Evolutionary conservation across 192 early-diverging fungal species (phyloP).

Genomic region (Spizellomyces punctatus): DNA sequence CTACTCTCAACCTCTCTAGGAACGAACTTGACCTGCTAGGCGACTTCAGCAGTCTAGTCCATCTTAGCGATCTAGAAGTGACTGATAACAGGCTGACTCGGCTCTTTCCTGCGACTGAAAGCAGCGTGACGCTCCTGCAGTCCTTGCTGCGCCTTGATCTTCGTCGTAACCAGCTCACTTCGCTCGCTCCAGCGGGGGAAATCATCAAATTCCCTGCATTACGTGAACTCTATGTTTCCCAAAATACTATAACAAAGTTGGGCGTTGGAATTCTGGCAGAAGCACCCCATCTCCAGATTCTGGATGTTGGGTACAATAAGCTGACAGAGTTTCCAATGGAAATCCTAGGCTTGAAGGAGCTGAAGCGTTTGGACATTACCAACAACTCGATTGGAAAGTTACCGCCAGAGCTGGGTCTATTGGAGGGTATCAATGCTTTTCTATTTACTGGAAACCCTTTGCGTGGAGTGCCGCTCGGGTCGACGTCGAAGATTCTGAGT

Average conservation of each 20-base stretch:
- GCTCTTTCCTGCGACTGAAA: no score
- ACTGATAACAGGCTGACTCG: no score
- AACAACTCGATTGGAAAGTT: slow-evolving; percentile 42
- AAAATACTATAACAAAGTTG: slow-evolving; percentile 23
- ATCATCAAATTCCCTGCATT: slow-evolving; percentile 14
- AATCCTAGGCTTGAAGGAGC: slow-evolving; percentile 35
- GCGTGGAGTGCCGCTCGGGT: slow-evolving; percentile 29
- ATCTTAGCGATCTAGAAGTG: no score
- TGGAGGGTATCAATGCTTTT: slow-evolving; percentile 17
- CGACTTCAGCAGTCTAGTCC: no score
- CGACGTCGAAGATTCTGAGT: slow-evolving; percentile 35
- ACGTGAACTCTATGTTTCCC: slow-evolving; percentile 21
- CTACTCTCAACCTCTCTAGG: background rate
- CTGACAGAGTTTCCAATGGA: slow-evolving; percentile 32
- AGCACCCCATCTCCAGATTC: slow-evolving; percentile 30
- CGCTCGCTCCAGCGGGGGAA: background rate
- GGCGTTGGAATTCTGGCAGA: slow-evolving; percentile 17
- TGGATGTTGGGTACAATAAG: slow-evolving; percentile 50
- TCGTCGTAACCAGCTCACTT: slow-evolving; percentile 15
- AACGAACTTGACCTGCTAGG: no score
- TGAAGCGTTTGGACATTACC: slow-evolving; percentile 47
- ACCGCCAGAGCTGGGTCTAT: slow-evolving; percentile 35
- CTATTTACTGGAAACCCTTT: slow-evolving; percentile 35
- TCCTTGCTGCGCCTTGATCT: slow-evolving; percentile 20
- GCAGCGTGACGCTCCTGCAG: no score